phyloP scores from a whole-genome alignment of 2,329 filamentous ascomycete genomes.

The Hansfordia pulvinata region DNA sequence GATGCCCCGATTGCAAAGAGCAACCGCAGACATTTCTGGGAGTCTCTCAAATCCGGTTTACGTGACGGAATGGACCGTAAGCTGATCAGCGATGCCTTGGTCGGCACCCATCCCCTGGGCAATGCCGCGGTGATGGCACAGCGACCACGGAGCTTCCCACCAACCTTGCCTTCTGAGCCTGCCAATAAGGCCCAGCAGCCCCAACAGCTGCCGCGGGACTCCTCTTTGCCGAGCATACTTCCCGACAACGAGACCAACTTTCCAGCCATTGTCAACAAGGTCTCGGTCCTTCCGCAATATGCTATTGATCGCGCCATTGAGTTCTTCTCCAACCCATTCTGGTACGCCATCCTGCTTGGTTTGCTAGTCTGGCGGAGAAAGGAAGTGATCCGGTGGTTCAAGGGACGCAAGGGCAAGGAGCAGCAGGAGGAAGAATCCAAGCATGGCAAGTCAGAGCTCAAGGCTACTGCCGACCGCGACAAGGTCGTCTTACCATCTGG shows the following conservation, averaged over 20 bases:
- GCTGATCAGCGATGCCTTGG: conserved; percentile 27
- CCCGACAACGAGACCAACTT: conserved; percentile 18
- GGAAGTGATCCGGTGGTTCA: conserved; percentile 26
- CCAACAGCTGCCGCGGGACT: conserved; percentile 14
- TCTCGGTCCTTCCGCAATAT: conserved; percentile 35
- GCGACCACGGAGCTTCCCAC: conserved; percentile 23
- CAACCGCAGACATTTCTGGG: conserved; percentile 31
- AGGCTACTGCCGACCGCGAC: background rate
- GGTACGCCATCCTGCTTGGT: conserved; percentile 16
- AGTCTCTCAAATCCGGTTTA: too few relatives aligned
- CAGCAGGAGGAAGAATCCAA: conserved; percentile 3
- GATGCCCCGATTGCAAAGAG: conserved; percentile 40
- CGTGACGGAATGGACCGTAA: conserved; percentile 21
- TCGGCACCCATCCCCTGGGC: conserved; percentile 59
- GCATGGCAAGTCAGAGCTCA: background rate
- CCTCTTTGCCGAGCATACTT: conserved; percentile 14
- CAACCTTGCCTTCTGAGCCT: conserved; percentile 13
- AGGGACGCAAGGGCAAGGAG: conserved; percentile 12
- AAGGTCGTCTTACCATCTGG: too few relatives aligned
- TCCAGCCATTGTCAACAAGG: conserved; percentile 31
- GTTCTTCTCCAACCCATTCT: conserved; percentile 39
- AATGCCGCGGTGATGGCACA: conserved; percentile 19
- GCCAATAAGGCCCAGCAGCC: conserved; percentile 6
- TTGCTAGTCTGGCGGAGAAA: conserved; percentile 29
- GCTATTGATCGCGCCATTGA: conserved; percentile 37